phyloP scores from a whole-genome alignment of 805 yeast genomes.

The Starmerella asiatica region DNA sequence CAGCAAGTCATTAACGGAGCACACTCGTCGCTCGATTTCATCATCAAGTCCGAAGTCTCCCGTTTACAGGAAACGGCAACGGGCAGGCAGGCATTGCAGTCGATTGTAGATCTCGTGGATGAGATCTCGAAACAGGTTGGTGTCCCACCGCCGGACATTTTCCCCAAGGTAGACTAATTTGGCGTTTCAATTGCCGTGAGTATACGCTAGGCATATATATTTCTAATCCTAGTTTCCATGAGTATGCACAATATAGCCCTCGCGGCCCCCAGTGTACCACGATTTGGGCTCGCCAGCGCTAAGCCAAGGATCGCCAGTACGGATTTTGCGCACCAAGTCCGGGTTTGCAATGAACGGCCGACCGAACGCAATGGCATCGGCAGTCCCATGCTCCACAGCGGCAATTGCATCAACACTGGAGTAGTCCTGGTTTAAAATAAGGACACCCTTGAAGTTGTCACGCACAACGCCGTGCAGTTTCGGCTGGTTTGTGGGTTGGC shows the following conservation, averaged over 20 bases:
- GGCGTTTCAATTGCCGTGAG: neutral
- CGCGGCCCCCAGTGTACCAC: neutral
- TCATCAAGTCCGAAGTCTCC: neutral
- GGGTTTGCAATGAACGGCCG: constrained; percentile 42
- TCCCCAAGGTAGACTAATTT: neutral
- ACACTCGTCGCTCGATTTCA: neutral
- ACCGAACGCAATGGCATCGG: constrained; percentile 31
- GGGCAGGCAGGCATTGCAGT: constrained; percentile 10
- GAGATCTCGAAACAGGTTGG: constrained; percentile 11
- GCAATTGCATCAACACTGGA: constrained; percentile 16
- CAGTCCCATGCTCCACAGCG: constrained; percentile 11
- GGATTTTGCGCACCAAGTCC: constrained; percentile 36
- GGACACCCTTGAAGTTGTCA: constrained; percentile 38
- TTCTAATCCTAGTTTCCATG: neutral
- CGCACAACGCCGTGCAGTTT: constrained; percentile 8
- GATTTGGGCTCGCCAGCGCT: neutral
- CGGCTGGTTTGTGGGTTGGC: constrained; percentile 6
- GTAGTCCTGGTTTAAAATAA: constrained; percentile 19
- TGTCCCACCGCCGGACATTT: constrained; percentile 1
- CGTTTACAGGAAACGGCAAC: constrained; percentile 4
- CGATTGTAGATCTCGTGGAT: constrained; percentile 1
- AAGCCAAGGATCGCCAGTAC: constrained; percentile 27
- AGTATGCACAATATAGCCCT: neutral
- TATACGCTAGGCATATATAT: neutral
- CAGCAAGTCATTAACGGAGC: neutral